A percentile compares a stretch with the other conserved stretches of the same genome.
These are phyloP conservation scores for Backusella sp. DNA, from an alignment of 192 early-diverging fungal genomes.

Conservation along the genomic window DNA sequence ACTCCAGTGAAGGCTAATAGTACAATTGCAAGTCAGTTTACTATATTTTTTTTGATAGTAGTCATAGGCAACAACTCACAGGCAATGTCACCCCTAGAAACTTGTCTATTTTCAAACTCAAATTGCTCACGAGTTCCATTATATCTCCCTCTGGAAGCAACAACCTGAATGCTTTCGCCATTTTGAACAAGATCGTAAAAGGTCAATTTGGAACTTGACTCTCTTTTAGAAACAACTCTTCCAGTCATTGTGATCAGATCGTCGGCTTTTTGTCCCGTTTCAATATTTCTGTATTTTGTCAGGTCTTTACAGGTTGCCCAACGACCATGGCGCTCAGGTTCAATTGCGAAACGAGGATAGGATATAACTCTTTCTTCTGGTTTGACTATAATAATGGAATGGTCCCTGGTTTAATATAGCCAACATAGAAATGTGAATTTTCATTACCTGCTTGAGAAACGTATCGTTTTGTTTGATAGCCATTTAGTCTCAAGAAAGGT, in stretches of 20 bases:
- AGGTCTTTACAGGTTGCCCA: conserved; percentile 19
- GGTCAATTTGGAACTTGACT: conserved; percentile 68
- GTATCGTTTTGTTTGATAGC: background rate
- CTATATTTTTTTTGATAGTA: background rate
- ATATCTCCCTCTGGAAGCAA: conserved; percentile 52
- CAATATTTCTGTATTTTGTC: background rate
- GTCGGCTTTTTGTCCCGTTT: conserved; percentile 16
- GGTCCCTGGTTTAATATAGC: background rate
- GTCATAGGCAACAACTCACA: conserved; percentile 29
- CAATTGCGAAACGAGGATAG: conserved; percentile 12
- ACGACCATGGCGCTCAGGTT: conserved; percentile 13
- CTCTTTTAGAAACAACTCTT: conserved; percentile 64
- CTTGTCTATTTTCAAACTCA: conserved; percentile 35
- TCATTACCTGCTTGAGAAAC: background rate
- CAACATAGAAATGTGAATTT: background rate
- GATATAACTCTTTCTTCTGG: background rate
- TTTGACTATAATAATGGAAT: background rate
- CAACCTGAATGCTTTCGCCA: conserved; percentile 60
- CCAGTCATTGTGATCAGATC: conserved; percentile 42
- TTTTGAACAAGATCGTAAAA: conserved; percentile 72
- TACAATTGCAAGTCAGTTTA: background rate
- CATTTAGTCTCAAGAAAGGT: background rate
- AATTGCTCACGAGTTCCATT: conserved; percentile 42
- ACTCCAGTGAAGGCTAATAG: conserved; percentile 50
- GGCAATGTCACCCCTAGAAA: conserved; percentile 67